A percentile compares a stretch with the other conserved stretches of the same genome.
Evolutionary conservation across 139 green algal genomes (phyloP).

Genomic region (Desmodesmus armatus): DNA sequence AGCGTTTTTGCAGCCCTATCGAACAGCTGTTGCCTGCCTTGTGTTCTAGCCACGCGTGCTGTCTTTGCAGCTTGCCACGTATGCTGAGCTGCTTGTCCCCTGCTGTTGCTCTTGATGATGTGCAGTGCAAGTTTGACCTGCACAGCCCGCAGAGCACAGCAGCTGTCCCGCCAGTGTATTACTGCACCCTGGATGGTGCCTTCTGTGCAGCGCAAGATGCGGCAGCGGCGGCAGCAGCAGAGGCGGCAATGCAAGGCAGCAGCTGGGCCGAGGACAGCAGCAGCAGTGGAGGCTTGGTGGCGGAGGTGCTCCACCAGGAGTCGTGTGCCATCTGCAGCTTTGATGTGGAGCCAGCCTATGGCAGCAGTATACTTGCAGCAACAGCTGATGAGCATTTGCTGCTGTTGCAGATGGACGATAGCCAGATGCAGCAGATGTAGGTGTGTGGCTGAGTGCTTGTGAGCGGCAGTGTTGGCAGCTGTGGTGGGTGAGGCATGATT

Average conservation of each 20-base stretch:
- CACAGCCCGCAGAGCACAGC: slow-evolving; percentile 6
- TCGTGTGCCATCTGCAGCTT: slow-evolving; percentile 55
- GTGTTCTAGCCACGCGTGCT: background rate
- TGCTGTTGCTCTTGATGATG: background rate
- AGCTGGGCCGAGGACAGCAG: background rate
- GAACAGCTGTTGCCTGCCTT: background rate
- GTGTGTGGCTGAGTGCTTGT: background rate
- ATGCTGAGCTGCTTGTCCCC: background rate
- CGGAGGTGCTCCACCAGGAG: slow-evolving; percentile 40
- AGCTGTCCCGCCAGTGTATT: slow-evolving; percentile 50
- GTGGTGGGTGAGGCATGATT: too few species aligned
- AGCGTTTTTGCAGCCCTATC: background rate
- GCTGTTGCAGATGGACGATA: slow-evolving; percentile 51
- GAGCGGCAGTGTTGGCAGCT: too few species aligned
- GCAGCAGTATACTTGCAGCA: slow-evolving; percentile 54
- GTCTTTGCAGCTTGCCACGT: background rate
- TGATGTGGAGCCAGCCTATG: slow-evolving; percentile 48
- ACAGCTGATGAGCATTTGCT: slow-evolving; percentile 56
- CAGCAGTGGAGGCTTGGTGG: background rate
- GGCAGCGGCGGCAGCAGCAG: background rate
- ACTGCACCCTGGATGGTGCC: slow-evolving; percentile 57
- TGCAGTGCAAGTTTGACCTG: slow-evolving; percentile 32
- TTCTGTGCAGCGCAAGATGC: slow-evolving; percentile 39
- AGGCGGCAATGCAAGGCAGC: background rate
- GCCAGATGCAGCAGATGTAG: background rate